Evolutionary conservation across 1,284 basidiomycete species (phyloP).

Genomic region (Mycena sp.): DNA sequence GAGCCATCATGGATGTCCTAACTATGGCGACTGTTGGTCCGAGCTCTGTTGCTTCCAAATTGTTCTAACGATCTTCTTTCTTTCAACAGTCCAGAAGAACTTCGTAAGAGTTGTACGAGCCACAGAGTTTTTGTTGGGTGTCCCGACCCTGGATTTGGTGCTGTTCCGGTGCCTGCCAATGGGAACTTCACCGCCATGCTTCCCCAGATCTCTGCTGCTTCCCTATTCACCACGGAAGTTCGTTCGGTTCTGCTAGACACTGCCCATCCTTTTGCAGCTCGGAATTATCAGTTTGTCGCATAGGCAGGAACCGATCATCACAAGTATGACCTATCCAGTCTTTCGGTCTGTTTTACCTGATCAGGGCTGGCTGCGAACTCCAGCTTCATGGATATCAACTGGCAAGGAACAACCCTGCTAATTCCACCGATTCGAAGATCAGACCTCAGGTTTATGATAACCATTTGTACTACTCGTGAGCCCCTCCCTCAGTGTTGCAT

Average conservation of each 20-base stretch:
- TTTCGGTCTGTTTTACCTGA: not conserved
- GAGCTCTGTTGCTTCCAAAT: no score
- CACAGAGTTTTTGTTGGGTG: no score
- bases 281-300: conserved; percentile 24
- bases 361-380: no score
- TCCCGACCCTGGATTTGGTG: no score
- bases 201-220: conserved; percentile 35
- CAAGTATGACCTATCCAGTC: conserved; percentile 60
- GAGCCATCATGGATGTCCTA: conserved; percentile 79
- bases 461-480: no score
- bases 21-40: no score
- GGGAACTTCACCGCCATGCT: conserved; percentile 57
- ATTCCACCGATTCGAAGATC: conserved; percentile 71
- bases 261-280: conserved; percentile 61
- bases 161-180: no score
- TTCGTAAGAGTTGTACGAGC: conserved; percentile 75
- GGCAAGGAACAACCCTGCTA: conserved; percentile 75
- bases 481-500: no score
- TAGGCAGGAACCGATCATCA: conserved; percentile 50
- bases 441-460: no score
- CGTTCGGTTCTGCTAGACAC: conserved; percentile 55
- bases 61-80: no score
- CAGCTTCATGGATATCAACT: conserved; percentile 82
- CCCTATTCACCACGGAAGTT: conserved; percentile 56
- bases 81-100: conserved; percentile 75